phyloP scores from a whole-genome alignment of 805 yeast genomes.

The Starmera amethionina region DNA sequence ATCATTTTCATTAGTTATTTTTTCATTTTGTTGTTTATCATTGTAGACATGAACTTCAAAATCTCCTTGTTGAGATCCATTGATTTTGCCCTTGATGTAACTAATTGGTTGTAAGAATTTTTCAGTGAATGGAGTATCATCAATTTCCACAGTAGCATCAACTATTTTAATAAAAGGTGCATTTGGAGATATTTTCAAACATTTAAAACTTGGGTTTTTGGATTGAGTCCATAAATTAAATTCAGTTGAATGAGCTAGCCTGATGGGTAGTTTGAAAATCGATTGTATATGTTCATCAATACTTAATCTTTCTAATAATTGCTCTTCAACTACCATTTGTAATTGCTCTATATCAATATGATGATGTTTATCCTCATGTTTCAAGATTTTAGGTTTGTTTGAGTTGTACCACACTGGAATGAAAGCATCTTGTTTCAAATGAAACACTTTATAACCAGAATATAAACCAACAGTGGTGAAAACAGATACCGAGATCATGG shows the following conservation, averaged over 20 bases:
- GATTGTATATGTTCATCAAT: slow-evolving; percentile 9
- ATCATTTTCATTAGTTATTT: neutral
- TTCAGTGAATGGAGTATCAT: neutral
- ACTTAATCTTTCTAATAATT: slow-evolving; percentile 14
- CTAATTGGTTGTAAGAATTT: slow-evolving; percentile 5
- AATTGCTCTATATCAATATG: slow-evolving; percentile 11
- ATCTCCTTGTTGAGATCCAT: slow-evolving; percentile 1
- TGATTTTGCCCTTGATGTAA: slow-evolving; percentile 13
- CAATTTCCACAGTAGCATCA: slow-evolving; percentile 10
- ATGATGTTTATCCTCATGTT: neutral
- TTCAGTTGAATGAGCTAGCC: slow-evolving; percentile 6
- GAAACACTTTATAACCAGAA: neutral
- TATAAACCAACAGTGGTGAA: neutral
- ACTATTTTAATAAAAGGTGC: slow-evolving; percentile 7
- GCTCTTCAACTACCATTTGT: slow-evolving; percentile 13
- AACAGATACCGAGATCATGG: neutral
- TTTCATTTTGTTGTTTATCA: neutral
- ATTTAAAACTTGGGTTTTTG: slow-evolving; percentile 10
- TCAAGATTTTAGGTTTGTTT: too few species aligned
- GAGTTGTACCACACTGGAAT: neutral
- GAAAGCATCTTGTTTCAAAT: neutral
- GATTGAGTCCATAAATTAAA: slow-evolving; percentile 17
- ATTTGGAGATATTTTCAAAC: slow-evolving; percentile 15
- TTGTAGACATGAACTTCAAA: neutral
- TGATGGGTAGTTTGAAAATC: slow-evolving; percentile 14